phyloP scores from a whole-genome alignment of 305 asterid genomes.

The Plantago coronopus region DNA sequence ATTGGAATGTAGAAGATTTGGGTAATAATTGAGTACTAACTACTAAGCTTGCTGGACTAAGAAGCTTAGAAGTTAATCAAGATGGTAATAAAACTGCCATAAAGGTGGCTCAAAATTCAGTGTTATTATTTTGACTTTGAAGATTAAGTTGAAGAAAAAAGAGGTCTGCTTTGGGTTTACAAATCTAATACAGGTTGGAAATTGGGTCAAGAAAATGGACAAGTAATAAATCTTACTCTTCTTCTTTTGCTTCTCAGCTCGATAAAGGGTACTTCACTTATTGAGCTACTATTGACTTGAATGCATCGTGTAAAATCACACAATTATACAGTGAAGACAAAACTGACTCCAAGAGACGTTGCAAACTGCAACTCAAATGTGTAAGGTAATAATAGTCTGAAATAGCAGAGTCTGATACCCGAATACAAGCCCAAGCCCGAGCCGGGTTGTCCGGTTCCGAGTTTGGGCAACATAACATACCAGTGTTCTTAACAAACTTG shows the following conservation, averaged over 20 bases:
- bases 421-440: background rate
- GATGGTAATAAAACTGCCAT: background rate
- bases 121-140: constrained; percentile 36
- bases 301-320: constrained; percentile 26
- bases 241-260: constrained; percentile 23
- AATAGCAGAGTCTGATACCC: background rate
- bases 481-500: background rate
- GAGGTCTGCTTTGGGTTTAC: constrained; percentile 30
- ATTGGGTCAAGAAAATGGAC: constrained; percentile 28
- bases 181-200: constrained; percentile 32
- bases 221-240: constrained; percentile 24
- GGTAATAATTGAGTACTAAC: too few species aligned
- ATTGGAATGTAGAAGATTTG: too few species aligned
- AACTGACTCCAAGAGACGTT: background rate
- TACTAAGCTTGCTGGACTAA: background rate
- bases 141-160: constrained; percentile 22
- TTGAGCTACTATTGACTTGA: constrained; percentile 27
- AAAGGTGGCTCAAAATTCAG: constrained; percentile 24
- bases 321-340: constrained; percentile 22
- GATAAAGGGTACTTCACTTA: constrained; percentile 21
- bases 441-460: too few species aligned
- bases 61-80: background rate
- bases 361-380: too few species aligned
- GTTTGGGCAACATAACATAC: background rate
- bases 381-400: too few species aligned